A percentile compares a stretch with the other conserved stretches of the same genome.
Conservation (phyloP, 345 rosid species). For the Hibiscus syriacus region DNA sequence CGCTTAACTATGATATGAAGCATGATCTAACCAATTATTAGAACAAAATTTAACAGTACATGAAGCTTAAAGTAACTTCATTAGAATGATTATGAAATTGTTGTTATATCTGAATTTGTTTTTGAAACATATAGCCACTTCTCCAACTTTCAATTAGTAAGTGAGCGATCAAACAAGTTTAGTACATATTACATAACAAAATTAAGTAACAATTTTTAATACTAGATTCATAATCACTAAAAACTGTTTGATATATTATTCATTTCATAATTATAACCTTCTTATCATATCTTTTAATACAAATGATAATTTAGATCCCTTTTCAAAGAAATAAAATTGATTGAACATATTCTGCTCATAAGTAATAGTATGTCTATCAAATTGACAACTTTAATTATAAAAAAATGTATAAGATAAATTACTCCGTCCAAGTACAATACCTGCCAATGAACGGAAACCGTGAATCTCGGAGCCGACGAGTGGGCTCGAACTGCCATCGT, state of each 20-base stretch:
- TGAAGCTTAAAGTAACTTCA: background rate
- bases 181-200: background rate
- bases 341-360: background rate
- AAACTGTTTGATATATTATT: background rate
- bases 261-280: background rate
- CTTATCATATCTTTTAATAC: background rate
- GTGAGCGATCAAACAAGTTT: background rate
- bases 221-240: background rate
- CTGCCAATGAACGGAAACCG: constrained; percentile 71
- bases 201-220: background rate
- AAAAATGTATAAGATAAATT: background rate
- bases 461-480: constrained; percentile 81
- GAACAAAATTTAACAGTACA: background rate
- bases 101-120: background rate
- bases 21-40: background rate
- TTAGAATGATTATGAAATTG: too few species aligned
- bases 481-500: constrained; percentile 21
- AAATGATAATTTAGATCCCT: background rate
- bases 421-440: constrained; percentile 21
- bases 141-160: background rate
- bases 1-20: background rate
- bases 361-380: background rate
- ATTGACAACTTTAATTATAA: background rate
- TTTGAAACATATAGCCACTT: background rate
- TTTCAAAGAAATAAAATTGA: background rate